These are phyloP conservation scores for Salix caprea DNA, from an alignment of 345 rosid species.

Conservation along the genomic window DNA sequence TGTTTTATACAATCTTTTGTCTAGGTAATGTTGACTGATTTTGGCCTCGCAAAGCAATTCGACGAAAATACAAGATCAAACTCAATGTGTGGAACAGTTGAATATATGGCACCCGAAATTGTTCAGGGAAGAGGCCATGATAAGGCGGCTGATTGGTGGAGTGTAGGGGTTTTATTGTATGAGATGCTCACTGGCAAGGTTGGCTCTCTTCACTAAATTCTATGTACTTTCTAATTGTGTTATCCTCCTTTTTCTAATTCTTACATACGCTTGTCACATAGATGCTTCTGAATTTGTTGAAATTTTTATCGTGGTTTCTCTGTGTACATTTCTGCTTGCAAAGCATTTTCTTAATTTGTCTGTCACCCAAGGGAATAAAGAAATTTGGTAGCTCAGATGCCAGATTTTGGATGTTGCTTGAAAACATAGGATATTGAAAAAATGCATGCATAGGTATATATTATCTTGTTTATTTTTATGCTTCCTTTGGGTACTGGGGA, in stretches of 20 bases:
- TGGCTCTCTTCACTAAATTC: neutral
- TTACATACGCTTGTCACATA: neutral
- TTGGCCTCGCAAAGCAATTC: conserved; percentile 85
- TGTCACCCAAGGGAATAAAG: neutral
- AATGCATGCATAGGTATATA: neutral
- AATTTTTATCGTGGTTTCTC: neutral
- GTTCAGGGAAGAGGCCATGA: conserved; percentile 85
- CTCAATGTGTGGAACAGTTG: conserved; percentile 89
- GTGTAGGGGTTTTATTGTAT: conserved; percentile 75
- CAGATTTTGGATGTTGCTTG: neutral
- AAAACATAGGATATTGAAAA: neutral
- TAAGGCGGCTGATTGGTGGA: conserved; percentile 99
- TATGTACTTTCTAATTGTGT: neutral
- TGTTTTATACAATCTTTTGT: conserved; percentile 8
- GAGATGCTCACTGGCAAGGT: conserved; percentile 98
- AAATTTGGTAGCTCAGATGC: neutral
- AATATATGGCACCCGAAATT: conserved; percentile 96
- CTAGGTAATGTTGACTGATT: conserved; percentile 79
- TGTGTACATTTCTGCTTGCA: neutral
- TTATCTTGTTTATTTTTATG: neutral
- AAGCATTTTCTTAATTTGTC: neutral
- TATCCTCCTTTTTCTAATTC: neutral
- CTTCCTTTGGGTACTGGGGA: neutral
- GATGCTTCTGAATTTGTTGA: neutral
- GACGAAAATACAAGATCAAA: conserved; percentile 82